Evolutionary conservation across 805 yeast species (phyloP), one percentile per base, ranked within the genome.

Genomic region (Millerozyma miso): DNA sequence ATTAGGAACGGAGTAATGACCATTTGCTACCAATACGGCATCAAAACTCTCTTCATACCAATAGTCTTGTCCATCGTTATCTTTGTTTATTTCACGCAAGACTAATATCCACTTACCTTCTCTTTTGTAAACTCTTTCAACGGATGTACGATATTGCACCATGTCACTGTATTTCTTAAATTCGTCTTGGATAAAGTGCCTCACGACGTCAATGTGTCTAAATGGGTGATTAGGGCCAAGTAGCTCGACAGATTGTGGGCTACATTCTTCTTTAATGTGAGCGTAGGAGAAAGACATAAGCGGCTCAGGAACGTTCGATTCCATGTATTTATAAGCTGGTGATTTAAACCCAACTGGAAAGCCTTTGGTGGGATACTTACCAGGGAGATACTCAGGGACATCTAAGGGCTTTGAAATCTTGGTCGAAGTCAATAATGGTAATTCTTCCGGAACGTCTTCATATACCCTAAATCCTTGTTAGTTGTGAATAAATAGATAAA

Each of bases 1-100:
- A 42, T 47, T 69, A 1, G 80, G 79, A 3, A 67, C 54, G 43
- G 71, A 73, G 51, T 73, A 74, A 53, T 74, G 79, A 16, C 80
- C 80, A 14, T 67, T 65, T 6, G 77, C 73, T 14, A 74, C 62
- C 16, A 73, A 58, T 15, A 74, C 65, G 17, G 68, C 56, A 52
- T 74, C 77, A 44, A 60, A 74, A 10, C 46, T 54, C 35, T 62
- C 58, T 39, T 58, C 65, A 46, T 49, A 60, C 77, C 77, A 72
- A 7, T 50, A 35, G 23, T 70, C 75, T 2, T 54, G 12, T 1
- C 48, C 48, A 10, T 53, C 54, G 18, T 47, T 33, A 29, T 29
- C 16, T 19, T 35, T 12, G 34, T 41, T 38, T 31, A 29, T 35
- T 18, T 18, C 38, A n/a, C 38, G 18, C 15, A 19, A 19, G 14